A percentile compares a stretch with the other conserved stretches of the same genome.
These are phyloP conservation scores for Sphaerostilbella broomeana DNA, from an alignment of 2,329 filamentous ascomycete genomes.

Conservation along the genomic window DNA sequence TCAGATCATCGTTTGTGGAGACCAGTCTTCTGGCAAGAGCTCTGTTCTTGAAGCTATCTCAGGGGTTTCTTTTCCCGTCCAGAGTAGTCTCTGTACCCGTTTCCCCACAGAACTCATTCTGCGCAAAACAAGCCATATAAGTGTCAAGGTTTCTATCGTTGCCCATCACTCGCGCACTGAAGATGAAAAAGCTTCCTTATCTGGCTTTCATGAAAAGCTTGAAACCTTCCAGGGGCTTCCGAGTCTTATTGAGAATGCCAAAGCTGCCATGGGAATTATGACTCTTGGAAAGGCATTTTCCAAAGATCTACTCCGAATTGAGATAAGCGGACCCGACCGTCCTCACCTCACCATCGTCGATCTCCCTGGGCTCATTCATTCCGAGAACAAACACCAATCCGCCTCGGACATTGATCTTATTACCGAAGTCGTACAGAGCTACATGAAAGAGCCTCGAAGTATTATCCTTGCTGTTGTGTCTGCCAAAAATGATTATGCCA, in stretches of 20 bases:
- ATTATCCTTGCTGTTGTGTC: conserved; percentile 56
- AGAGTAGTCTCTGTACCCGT: conserved; percentile 46
- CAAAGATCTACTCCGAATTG: conserved; percentile 42
- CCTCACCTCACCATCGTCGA: conserved; percentile 55
- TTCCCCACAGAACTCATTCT: conserved; percentile 51
- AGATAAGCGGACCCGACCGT: conserved; percentile 41
- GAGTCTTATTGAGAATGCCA: conserved; percentile 34
- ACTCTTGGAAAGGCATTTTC: conserved; percentile 33
- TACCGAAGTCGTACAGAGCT: conserved; percentile 42
- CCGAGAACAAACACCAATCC: conserved; percentile 40
- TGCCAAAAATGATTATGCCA: conserved; percentile 50
- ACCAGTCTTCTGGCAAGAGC: conserved; percentile 51
- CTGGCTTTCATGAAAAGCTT: conserved; percentile 9
- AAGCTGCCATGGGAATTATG: conserved; percentile 43
- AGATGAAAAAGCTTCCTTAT: conserved; percentile 9
- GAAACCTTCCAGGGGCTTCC: conserved; percentile 5
- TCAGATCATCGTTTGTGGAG: conserved; percentile 47
- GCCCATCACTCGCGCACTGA: conserved; percentile 5
- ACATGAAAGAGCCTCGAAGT: conserved; percentile 50
- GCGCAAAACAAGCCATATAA: conserved; percentile 22
- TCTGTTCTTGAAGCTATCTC: conserved; percentile 53
- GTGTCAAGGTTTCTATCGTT: conserved; percentile 21
- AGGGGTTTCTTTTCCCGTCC: conserved; percentile 45
- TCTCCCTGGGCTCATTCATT: conserved; percentile 50
- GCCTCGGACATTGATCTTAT: conserved; percentile 39